Percentiles rank a stretch among this genome's conserved stretches.
These are phyloP conservation scores for Tremella fuciformis DNA, from an alignment of 768 basidiomycete species.

Conservation along the genomic window DNA sequence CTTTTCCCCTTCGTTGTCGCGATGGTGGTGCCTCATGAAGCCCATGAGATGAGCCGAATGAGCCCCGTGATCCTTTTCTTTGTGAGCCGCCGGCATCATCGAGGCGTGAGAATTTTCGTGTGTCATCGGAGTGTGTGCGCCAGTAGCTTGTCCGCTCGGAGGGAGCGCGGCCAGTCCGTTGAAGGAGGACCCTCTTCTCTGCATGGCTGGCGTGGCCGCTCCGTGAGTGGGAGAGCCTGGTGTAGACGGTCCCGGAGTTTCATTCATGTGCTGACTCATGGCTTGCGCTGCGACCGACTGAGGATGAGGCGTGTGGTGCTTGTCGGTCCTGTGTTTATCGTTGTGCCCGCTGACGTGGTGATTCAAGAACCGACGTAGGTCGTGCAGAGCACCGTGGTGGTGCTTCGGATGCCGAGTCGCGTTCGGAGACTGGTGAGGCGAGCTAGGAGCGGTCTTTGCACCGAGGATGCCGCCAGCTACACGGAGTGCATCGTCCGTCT, in stretches of 20 bases:
- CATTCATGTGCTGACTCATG: conserved; percentile 27
- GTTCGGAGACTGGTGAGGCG: conserved; percentile 45
- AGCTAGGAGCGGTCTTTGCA: conserved; percentile 42
- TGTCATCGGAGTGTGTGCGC: conserved; percentile 14
- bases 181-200: conserved; percentile 45
- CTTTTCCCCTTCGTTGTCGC: conserved; percentile 48
- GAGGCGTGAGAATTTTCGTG: conserved; percentile 10
- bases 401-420: conserved; percentile 53
- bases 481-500: conserved; percentile 2
- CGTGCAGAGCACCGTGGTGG: conserved; percentile 72
- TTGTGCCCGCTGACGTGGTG: conserved; percentile 72
- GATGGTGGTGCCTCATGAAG: conserved; percentile 51
- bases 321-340: conserved; percentile 23
- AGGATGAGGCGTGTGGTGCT: conserved; percentile 3
- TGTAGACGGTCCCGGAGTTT: conserved; percentile 26
- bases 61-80: conserved; percentile 42
- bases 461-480: conserved; percentile 12
- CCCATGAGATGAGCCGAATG: conserved; percentile 45
- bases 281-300: conserved; percentile 31
- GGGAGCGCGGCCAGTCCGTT: conserved; percentile 26
- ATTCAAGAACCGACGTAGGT: conserved; percentile 92
- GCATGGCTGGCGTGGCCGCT: conserved; percentile 40
- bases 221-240: conserved; percentile 30
- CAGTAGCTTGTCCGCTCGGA: conserved; percentile 13
- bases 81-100: conserved; percentile 17